Conservation (phyloP, 306 rosid species). For the Castanea mollissima region DNA sequence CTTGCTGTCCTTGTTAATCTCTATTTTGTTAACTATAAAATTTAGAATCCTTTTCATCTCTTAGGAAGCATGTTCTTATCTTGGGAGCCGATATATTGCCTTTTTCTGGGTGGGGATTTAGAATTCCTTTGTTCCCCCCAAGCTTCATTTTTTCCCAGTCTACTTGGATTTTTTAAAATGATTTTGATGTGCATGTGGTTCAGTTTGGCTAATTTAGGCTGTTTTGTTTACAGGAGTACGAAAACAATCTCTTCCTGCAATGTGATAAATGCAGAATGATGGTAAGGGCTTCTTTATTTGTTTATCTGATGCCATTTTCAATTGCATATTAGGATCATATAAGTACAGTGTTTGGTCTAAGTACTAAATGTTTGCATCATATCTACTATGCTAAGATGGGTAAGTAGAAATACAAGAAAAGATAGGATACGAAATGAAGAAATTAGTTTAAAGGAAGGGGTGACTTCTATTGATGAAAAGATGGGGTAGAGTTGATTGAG, state of each 20-base stretch:
- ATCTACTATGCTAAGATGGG: too few species aligned
- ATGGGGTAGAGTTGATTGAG: too few species aligned
- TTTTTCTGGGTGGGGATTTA: not conserved
- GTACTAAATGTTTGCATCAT: not conserved
- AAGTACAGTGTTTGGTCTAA: not conserved
- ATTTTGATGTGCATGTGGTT: not conserved
- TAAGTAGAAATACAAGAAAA: too few species aligned
- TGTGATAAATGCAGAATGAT: constrained; percentile 99
- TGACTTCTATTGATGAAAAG: too few species aligned
- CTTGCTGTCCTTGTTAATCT: constrained; percentile 11
- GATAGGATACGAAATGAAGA: too few species aligned
- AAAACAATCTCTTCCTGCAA: constrained; percentile 92
- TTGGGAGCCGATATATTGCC: not conserved
- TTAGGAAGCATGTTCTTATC: not conserved
- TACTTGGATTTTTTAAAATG: not conserved
- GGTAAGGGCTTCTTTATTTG: constrained; percentile 46
- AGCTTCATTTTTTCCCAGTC: not conserved
- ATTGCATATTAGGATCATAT: constrained; percentile 3
- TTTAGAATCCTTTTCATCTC: not conserved
- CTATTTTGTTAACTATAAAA: constrained; percentile 2
- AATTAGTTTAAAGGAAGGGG: too few species aligned
- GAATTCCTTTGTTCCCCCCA: not conserved
- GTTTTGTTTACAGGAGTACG: constrained; percentile 71
- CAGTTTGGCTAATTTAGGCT: constrained; percentile 30
- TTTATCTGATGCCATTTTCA: not conserved